Percentiles rank a stretch among this genome's conserved stretches.
phyloP scores from a whole-genome alignment of 495 filamentous ascomycete genomes.

The Xylona heveae region DNA sequence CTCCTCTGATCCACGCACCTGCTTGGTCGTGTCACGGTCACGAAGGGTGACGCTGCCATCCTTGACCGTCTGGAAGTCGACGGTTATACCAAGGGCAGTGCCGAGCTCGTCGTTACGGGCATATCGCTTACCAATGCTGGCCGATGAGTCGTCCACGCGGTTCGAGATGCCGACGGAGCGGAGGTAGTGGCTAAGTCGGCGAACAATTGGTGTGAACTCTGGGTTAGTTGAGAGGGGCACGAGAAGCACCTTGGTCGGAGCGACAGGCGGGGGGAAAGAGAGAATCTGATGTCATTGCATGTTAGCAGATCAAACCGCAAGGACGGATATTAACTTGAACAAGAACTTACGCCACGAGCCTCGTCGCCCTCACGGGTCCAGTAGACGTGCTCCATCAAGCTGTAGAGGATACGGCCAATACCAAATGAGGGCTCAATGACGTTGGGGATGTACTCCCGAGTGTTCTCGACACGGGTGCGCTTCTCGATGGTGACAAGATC shows the following conservation, averaged over 20 bases:
- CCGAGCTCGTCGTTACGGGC: conserved; percentile 46
- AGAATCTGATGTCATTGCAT: conserved; percentile 25
- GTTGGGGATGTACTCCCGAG: conserved; percentile 61
- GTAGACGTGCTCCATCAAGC: conserved; percentile 58
- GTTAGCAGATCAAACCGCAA: conserved; percentile 1
- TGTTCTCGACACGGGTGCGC: conserved; percentile 42
- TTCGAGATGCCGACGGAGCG: conserved; percentile 35
- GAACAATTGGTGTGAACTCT: conserved; percentile 33
- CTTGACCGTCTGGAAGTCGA: conserved; percentile 48
- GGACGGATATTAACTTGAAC: conserved; percentile 4
- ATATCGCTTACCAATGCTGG: conserved; percentile 50
- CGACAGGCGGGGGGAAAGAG: conserved; percentile 41
- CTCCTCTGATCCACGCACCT: conserved; percentile 44
- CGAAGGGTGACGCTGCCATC: conserved; percentile 46
- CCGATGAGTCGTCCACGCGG: conserved; percentile 42
- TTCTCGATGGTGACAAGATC: conserved; percentile 52
- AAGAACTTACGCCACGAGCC: conserved; percentile 35
- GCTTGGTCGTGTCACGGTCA: conserved; percentile 44
- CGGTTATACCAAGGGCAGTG: conserved; percentile 42
- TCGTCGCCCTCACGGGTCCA: conserved; percentile 46
- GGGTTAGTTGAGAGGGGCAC: conserved; percentile 39
- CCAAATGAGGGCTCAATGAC: conserved; percentile 77
- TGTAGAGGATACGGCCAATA: conserved; percentile 62
- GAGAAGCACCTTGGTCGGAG: conserved; percentile 48
- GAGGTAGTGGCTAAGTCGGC: conserved; percentile 31